Percentiles rank a stretch among this genome's conserved stretches.
Conservation (phyloP, 2,329 filamentous ascomycete genomes). For the Pseudogymnoascus sp. region DNA sequence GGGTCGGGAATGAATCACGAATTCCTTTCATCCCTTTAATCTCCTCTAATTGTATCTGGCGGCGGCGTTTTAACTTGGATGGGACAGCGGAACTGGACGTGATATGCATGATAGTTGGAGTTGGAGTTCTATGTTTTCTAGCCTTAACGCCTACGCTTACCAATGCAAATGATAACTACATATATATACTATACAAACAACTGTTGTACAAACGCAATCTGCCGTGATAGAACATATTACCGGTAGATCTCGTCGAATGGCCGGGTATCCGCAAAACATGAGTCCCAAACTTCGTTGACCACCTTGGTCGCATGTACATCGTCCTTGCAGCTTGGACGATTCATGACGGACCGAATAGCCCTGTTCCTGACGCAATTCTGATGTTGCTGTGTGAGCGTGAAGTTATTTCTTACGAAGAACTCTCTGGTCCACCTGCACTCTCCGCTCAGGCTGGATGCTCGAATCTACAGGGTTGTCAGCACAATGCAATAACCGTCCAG, state of each 20-base stretch:
- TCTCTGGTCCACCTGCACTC: constrained; percentile 89
- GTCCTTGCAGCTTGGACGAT: constrained; percentile 71
- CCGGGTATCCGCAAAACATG: constrained; percentile 86
- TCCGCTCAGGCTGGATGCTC: constrained; percentile 83
- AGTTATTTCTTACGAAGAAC: constrained; percentile 75
- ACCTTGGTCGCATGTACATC: constrained; percentile 78
- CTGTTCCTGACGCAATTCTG: constrained; percentile 82
- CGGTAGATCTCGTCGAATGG: constrained; percentile 97
- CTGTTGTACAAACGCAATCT: not conserved
- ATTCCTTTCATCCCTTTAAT: constrained; percentile 12
- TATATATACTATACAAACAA: constrained; percentile 11
- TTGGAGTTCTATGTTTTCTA: constrained; percentile 24
- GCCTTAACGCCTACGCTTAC: constrained; percentile 27
- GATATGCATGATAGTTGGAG: constrained; percentile 23
- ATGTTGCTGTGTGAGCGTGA: constrained; percentile 83
- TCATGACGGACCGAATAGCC: constrained; percentile 71
- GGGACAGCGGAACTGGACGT: constrained; percentile 14
- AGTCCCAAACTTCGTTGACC: constrained; percentile 98
- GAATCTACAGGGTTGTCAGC: constrained; percentile 51
- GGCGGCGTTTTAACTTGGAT: constrained; percentile 22
- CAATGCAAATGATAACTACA: constrained; percentile 13
- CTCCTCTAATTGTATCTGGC: constrained; percentile 15
- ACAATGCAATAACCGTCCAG: not conserved
- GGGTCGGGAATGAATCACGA: constrained; percentile 25
- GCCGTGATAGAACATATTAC: constrained; percentile 32